Base-by-base conservation (phyloP, 768 basidiomycete species). In the Floccularia luteovirens region DNA sequence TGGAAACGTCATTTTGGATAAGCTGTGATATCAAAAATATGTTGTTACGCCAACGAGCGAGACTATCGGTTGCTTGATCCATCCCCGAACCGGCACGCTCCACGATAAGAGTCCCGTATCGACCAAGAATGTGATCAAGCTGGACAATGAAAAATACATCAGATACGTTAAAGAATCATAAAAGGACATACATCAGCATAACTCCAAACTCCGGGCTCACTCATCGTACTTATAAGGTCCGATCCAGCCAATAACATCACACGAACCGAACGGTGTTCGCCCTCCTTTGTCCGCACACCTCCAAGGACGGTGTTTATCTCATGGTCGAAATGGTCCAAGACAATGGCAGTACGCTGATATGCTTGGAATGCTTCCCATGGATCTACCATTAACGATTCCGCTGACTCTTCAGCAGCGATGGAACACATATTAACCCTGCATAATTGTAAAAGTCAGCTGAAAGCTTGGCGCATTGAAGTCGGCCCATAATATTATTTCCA, bases 191-290 rank as follows among this genome's bases (percentile, higher is more conserved):
- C 92, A 73, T 99, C 96, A 44, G 78, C 72, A 53, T 92, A 82
- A 41, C 83, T 79, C 96, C 96, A 99, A 25, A 99, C 94, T 13
- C 96, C 94, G 20, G 96, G 96, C 64, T 97, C 92, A 49, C 88
- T 89, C 84, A 99, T 97, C 20, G 92, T 96, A 53, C 89, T 81
- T 60, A 98, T 98, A 51, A 99, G 70, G 63, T 99, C 96, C 8
- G 89, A 92, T n/a, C 96, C 96, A 3, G 96, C 96, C 39, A 99
- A 77, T 30, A 99, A 77, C 84, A 98, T 89, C 48, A 97, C 73
- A 46, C 82, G 82, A 47, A 88, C 82, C 54, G 74, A 66, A 46
- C 82, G 75, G 51, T 74, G 76, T 66, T 89, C 76, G 38, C 86
- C 83, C 56, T 83, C 82, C 48, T 76, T 72, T 3, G 79, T 79